These are phyloP conservation scores for Boletus eberwhitei DNA, from an alignment of 768 basidiomycete genomes.

Conservation along the genomic window DNA sequence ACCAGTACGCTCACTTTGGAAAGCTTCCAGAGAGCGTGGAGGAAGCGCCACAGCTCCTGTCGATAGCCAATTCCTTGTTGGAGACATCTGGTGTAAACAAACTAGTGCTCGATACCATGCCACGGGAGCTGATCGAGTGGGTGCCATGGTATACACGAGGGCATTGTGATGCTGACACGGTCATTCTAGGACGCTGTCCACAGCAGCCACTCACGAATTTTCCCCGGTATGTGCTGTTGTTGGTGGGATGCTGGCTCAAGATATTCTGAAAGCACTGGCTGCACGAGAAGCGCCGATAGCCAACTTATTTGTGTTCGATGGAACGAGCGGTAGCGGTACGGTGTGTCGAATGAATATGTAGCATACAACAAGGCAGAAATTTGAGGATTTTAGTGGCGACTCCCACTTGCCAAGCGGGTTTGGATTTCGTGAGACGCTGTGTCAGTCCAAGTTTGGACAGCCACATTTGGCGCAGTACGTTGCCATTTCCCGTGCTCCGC, in stretches of 20 bases:
- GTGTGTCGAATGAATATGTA: conserved; percentile 55
- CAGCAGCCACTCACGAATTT: conserved; percentile 79
- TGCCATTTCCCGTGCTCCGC: conserved; percentile 8
- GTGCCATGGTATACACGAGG: background rate
- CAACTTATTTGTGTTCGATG: conserved; percentile 90
- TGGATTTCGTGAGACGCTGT: conserved; percentile 15
- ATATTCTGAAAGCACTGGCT: conserved; percentile 87
- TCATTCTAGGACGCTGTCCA: conserved; percentile 56
- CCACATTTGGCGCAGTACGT: conserved; percentile 21
- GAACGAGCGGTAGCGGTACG: conserved; percentile 70
- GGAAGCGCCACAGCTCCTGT: conserved; percentile 54
- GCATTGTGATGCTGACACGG: conserved; percentile 6
- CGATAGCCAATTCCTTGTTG: conserved; percentile 62
- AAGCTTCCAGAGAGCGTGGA: conserved; percentile 51
- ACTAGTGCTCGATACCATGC: conserved; percentile 55
- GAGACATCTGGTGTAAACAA: conserved; percentile 65
- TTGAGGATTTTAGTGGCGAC: background rate
- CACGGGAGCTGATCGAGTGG: conserved; percentile 62
- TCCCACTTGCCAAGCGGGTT: background rate
- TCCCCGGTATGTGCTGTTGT: conserved; percentile 93
- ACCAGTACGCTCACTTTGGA: conserved; percentile 55
- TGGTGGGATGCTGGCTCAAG: conserved; percentile 92
- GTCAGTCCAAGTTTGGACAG: conserved; percentile 20
- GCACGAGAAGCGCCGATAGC: conserved; percentile 90
- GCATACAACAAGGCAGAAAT: background rate